Percentiles rank a stretch among this genome's conserved stretches.
These are phyloP conservation scores for Peronospora belbahrii DNA, from an alignment of 352 stramenopile species.

Conservation along the genomic window DNA sequence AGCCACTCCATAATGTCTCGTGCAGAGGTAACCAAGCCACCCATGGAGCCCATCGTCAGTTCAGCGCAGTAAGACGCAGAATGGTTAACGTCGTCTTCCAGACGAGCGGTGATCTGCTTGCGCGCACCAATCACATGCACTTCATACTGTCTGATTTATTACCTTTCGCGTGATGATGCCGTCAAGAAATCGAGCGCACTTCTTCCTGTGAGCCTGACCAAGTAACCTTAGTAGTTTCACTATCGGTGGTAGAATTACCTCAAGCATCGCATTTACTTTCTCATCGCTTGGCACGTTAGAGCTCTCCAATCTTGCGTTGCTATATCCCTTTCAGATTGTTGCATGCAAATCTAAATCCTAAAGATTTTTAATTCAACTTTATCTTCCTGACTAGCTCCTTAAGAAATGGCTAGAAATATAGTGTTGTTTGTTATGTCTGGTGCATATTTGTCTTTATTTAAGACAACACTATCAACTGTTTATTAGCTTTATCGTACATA, in stretches of 20 bases:
- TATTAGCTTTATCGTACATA: too few species aligned
- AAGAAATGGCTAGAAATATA: too few species aligned
- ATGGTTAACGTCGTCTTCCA: constrained; percentile 88
- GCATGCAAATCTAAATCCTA: too few species aligned
- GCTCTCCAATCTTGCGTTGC: constrained; percentile 59
- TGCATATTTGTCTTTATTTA: too few species aligned
- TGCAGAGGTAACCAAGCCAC: constrained; percentile 93
- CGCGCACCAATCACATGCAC: constrained; percentile 99
- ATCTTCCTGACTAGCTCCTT: too few species aligned
- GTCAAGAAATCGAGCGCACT: constrained; percentile 58
- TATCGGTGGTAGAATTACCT: neutral
- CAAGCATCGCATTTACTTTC: constrained; percentile 21
- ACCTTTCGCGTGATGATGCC: constrained; percentile 90
- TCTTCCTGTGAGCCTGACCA: constrained; percentile 46
- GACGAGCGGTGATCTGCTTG: constrained; percentile 95
- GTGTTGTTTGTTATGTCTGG: too few species aligned
- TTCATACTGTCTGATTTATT: constrained; percentile 99
- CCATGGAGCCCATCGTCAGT: constrained; percentile 95
- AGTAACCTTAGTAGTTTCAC: constrained; percentile 5
- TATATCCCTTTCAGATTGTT: too few species aligned
- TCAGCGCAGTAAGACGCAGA: constrained; percentile 89
- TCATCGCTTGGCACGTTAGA: constrained; percentile 37
- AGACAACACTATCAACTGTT: too few species aligned
- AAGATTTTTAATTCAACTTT: too few species aligned
- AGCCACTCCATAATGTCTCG: constrained; percentile 93